Conservation (phyloP, 192 early-diverging fungal species). For the Spinellus fusiger region DNA sequence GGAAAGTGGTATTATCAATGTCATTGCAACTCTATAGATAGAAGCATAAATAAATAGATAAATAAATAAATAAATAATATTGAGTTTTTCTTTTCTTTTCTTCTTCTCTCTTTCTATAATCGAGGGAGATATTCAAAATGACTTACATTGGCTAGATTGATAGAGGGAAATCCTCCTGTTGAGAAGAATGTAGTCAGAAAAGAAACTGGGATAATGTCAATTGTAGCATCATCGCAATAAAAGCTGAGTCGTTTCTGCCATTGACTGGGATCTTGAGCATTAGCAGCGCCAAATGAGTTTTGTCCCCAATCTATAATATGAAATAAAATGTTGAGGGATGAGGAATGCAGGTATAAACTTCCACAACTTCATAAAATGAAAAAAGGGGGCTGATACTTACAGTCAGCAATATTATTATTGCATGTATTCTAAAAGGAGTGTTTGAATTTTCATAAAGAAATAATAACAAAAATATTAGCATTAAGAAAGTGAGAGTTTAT, state of each 20-base stretch:
- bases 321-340: not conserved
- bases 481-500: too few relatives aligned
- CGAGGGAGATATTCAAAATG: not conserved
- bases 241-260: constrained; percentile 29
- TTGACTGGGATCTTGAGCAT: constrained; percentile 17
- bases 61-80: not conserved
- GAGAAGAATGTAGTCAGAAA: constrained; percentile 52
- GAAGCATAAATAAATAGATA: not conserved
- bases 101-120: too few relatives aligned
- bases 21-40: constrained; percentile 24
- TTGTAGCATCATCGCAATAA: constrained; percentile 55
- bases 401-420: constrained; percentile 31
- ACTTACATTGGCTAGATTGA: constrained; percentile 49
- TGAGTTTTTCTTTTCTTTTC: too few relatives aligned
- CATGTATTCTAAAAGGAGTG: constrained; percentile 25
- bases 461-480: too few relatives aligned
- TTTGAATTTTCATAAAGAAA: too few relatives aligned
- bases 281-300: constrained; percentile 34
- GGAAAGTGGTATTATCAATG: constrained; percentile 44
- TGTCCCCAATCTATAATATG: constrained; percentile 32
- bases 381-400: too few relatives aligned
- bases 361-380: not conserved
- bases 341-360: not conserved
- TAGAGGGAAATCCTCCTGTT: constrained; percentile 38
- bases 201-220: constrained; percentile 51